Conservation (phyloP, 306 rosid genomes). For the Trifolium subterraneum region DNA sequence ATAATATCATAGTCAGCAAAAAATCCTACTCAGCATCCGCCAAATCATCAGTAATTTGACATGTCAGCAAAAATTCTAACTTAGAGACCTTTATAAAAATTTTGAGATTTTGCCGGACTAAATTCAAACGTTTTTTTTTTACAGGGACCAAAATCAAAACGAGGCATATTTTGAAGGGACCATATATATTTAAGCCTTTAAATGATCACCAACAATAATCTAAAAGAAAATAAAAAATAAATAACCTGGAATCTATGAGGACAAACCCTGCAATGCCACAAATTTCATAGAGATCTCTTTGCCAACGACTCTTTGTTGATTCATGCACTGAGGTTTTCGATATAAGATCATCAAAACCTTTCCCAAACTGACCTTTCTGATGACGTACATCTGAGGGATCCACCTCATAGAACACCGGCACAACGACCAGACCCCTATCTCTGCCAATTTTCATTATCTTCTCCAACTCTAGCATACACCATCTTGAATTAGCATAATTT, state of each 20-base stretch:
- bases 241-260: constrained; percentile 10
- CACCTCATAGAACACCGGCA: not conserved
- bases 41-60: no score
- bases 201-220: not conserved
- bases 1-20: no score
- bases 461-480: constrained; percentile 33
- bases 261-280: constrained; percentile 1
- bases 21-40: no score
- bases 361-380: not conserved
- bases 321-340: not conserved
- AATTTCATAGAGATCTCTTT: not conserved
- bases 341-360: not conserved
- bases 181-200: no score
- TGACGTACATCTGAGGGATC: constrained; percentile 3
- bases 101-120: no score
- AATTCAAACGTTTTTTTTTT: no score
- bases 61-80: no score
- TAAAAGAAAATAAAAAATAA: not conserved
- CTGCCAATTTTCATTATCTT: not conserved
- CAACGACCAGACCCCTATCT: not conserved
- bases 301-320: not conserved
- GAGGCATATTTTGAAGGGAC: no score
- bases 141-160: no score
- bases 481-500: constrained; percentile 32
- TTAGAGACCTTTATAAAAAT: no score